Conservation (phyloP, 2,329 filamentous ascomycete genomes). For the Sarocladiaceae sp. region DNA sequence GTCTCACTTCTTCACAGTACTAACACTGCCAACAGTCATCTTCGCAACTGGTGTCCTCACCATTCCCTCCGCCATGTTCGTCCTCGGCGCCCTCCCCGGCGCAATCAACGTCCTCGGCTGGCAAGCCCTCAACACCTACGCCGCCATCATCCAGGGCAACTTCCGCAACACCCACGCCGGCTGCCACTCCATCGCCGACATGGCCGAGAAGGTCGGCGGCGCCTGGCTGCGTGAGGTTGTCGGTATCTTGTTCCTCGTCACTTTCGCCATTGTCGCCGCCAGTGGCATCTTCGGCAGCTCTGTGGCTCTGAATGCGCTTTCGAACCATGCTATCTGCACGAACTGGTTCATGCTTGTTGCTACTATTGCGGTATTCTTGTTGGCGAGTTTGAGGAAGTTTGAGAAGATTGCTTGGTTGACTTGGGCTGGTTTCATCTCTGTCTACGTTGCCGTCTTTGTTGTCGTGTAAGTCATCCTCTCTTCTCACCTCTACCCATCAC, state of each 20-base stretch:
- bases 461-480: slow-evolving; percentile 26
- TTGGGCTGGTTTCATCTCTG: slow-evolving; percentile 45
- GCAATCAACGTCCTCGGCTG: slow-evolving; percentile 38
- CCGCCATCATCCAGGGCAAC: slow-evolving; percentile 33
- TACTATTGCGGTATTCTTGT: slow-evolving; percentile 41
- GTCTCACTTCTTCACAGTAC: not conserved
- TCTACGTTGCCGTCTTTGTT: not conserved
- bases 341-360: slow-evolving; percentile 53
- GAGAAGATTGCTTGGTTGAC: slow-evolving; percentile 57
- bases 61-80: slow-evolving; percentile 37
- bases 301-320: slow-evolving; percentile 56
- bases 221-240: slow-evolving; percentile 45
- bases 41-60: slow-evolving; percentile 39
- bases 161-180: slow-evolving; percentile 33
- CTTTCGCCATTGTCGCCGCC: slow-evolving; percentile 52
- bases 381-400: slow-evolving; percentile 52
- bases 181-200: slow-evolving; percentile 44
- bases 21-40: slow-evolving; percentile 27
- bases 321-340: slow-evolving; percentile 53
- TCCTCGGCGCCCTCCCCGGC: slow-evolving; percentile 36
- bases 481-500: slow-evolving; percentile 16
- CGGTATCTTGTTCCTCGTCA: slow-evolving; percentile 52
- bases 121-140: slow-evolving; percentile 35
- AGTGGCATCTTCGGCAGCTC: slow-evolving; percentile 57
- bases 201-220: slow-evolving; percentile 54